Conservation (phyloP, 371 early-diverging fungal species). For the Circinella umbellata region DNA sequence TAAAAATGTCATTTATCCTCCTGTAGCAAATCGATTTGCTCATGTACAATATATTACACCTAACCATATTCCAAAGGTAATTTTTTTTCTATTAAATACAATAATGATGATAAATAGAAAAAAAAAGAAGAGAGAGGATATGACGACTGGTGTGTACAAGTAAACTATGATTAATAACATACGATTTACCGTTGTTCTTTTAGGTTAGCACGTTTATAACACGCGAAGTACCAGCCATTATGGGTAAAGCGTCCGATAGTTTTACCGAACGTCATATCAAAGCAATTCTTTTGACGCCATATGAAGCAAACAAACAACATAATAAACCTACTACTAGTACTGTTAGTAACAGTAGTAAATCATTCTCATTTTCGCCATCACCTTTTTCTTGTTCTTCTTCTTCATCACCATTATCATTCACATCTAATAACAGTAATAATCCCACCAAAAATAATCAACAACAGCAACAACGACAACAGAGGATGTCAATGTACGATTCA, state of each 20-base stretch:
- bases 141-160: too few species aligned
- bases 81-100: too few species aligned
- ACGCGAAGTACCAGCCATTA: slow-evolving; percentile 36
- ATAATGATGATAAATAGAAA: neutral
- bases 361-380: neutral
- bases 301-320: slow-evolving; percentile 16
- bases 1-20: slow-evolving; percentile 22
- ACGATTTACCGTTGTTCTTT: neutral
- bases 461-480: neutral
- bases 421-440: neutral
- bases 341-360: neutral
- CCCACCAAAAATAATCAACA: too few species aligned
- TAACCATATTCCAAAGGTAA: slow-evolving; percentile 44
- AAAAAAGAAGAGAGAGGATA: too few species aligned
- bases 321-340: neutral
- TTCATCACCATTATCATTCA: neutral
- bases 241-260: slow-evolving; percentile 27
- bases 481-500: slow-evolving; percentile 31
- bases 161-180: too few species aligned
- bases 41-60: slow-evolving; percentile 30
- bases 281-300: slow-evolving; percentile 37
- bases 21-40: slow-evolving; percentile 20
- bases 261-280: slow-evolving; percentile 36
- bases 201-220: slow-evolving; percentile 34
- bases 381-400: neutral